These are phyloP conservation scores for Scutellaria barbata DNA, from an alignment of 257 asterid species.

Conservation along the genomic window DNA sequence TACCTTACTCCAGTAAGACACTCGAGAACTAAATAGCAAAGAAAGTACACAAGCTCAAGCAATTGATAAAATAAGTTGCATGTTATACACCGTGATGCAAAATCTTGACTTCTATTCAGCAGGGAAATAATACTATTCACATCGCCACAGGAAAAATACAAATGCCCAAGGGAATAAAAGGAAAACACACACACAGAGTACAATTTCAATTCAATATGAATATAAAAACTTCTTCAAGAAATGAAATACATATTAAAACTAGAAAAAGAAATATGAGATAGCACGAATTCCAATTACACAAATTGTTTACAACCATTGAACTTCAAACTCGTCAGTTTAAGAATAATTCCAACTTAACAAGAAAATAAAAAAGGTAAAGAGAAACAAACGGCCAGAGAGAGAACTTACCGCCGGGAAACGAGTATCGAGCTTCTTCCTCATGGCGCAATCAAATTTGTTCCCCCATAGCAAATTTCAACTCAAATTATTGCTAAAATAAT, in stretches of 20 bases:
- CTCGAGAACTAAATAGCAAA: background rate
- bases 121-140: constrained; percentile 8
- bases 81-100: constrained; percentile 2
- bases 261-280: no score
- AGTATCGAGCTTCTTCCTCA: constrained; percentile 75
- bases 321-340: constrained; percentile 19
- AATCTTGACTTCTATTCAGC: constrained; percentile 12
- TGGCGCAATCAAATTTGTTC: constrained; percentile 46
- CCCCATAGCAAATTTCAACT: constrained; percentile 32
- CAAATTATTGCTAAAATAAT: background rate
- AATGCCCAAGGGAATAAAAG: background rate
- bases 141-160: background rate
- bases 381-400: constrained; percentile 1
- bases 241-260: no score
- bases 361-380: background rate
- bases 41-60: constrained; percentile 11
- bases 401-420: constrained; percentile 68
- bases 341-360: constrained; percentile 10
- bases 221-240: no score
- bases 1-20: constrained; percentile 6
- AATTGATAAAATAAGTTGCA: constrained; percentile 4
- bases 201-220: no score
- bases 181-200: background rate
- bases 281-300: constrained; percentile 14
- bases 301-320: constrained; percentile 4